Percentiles rank a stretch among this genome's conserved stretches.
These are phyloP conservation scores for Boletus semigastroideus DNA, from an alignment of 1,284 basidiomycete genomes.

Conservation along the genomic window DNA sequence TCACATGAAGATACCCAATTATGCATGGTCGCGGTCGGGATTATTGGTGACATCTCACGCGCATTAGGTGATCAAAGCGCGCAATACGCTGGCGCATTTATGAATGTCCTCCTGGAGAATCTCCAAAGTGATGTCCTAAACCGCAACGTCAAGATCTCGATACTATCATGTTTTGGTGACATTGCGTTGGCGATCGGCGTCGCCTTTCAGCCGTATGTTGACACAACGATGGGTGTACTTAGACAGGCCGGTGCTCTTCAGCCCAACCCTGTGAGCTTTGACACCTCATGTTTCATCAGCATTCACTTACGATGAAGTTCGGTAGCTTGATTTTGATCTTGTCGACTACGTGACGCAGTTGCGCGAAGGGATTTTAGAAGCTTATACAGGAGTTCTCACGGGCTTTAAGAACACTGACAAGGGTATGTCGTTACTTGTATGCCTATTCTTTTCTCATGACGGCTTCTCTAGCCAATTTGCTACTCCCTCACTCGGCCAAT, in stretches of 20 bases:
- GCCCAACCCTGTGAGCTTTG: slow-evolving; percentile 72
- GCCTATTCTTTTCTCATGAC: slow-evolving; percentile 3
- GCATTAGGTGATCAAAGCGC: slow-evolving; percentile 84
- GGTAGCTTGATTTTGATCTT: slow-evolving; percentile 82
- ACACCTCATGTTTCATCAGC: neutral
- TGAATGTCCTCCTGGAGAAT: slow-evolving; percentile 90
- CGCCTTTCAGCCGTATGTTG: slow-evolving; percentile 86
- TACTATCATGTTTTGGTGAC: slow-evolving; percentile 95
- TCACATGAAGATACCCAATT: slow-evolving; percentile 95
- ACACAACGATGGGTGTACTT: slow-evolving; percentile 89
- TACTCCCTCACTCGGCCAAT: slow-evolving; percentile 73
- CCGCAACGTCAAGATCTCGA: slow-evolving; percentile 94
- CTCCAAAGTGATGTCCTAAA: slow-evolving; percentile 90
- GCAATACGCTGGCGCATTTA: slow-evolving; percentile 85
- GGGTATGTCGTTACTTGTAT: slow-evolving; percentile 42
- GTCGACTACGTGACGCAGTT: slow-evolving; percentile 91
- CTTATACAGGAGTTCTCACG: slow-evolving; percentile 93
- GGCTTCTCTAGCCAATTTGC: slow-evolving; percentile 47
- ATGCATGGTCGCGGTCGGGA: slow-evolving; percentile 93
- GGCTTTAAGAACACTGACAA: slow-evolving; percentile 86
- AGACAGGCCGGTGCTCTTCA: slow-evolving; percentile 87
- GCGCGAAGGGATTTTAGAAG: slow-evolving; percentile 95
- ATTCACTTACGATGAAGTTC: slow-evolving; percentile 9
- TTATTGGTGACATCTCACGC: slow-evolving; percentile 94
- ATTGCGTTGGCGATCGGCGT: slow-evolving; percentile 91